A percentile compares a stretch with the other conserved stretches of the same genome.
phyloP scores from a whole-genome alignment of 2,329 filamentous ascomycete genomes.

The Nectriaceae sp. region DNA sequence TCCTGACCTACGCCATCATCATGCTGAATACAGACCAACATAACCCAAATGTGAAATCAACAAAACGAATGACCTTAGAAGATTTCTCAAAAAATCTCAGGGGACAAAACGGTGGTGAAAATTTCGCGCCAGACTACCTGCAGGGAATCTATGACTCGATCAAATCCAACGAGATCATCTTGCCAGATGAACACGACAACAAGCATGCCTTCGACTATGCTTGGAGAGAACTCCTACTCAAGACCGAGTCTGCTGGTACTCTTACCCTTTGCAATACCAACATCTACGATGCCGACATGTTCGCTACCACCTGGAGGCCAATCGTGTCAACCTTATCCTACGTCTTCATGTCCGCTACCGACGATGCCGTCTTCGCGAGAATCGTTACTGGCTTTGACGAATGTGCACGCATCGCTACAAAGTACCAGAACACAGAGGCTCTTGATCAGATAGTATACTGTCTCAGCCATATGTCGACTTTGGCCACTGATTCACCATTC shows the following conservation, averaged over 20 bases:
- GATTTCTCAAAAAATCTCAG: constrained; percentile 89
- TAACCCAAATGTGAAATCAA: constrained; percentile 80
- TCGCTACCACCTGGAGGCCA: constrained; percentile 91
- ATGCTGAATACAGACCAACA: constrained; percentile 98
- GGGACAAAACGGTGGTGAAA: constrained; percentile 81
- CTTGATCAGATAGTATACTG: constrained; percentile 92
- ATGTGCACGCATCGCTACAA: constrained; percentile 88
- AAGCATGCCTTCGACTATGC: constrained; percentile 96
- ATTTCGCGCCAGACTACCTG: constrained; percentile 83
- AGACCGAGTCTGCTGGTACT: constrained; percentile 74
- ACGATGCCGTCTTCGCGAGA: constrained; percentile 91
- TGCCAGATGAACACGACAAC: constrained; percentile 96
- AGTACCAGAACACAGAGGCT: constrained; percentile 79
- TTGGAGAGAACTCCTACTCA: constrained; percentile 91
- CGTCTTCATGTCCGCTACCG: constrained; percentile 97
- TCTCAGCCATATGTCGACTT: constrained; percentile 84
- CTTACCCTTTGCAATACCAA: constrained; percentile 86
- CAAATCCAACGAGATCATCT: constrained; percentile 88
- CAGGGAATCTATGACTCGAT: constrained; percentile 89
- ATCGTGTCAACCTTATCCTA: constrained; percentile 94
- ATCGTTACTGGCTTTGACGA: constrained; percentile 96
- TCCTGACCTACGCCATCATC: constrained; percentile 94
- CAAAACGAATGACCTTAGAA: constrained; percentile 79
- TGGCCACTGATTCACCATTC: constrained; percentile 73
- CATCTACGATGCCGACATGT: constrained; percentile 97